Conservation (phyloP, 192 early-diverging fungal genomes). For the Rhizophagus sp. region DNA sequence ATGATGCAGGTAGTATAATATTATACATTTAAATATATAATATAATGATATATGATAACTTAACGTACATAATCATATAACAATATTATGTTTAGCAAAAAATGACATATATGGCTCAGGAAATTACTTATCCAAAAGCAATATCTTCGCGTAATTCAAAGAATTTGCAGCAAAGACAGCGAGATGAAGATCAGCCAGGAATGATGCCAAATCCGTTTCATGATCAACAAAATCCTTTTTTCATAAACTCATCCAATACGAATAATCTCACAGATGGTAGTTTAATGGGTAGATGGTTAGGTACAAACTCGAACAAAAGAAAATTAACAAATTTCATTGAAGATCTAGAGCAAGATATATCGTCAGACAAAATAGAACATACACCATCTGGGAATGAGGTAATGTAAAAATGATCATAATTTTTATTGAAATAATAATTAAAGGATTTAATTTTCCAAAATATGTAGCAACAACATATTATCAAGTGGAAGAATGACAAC, state of each 20-base stretch:
- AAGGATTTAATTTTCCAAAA: background rate
- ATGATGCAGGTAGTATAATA: conserved; percentile 9
- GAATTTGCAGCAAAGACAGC: too few relatives aligned
- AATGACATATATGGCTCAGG: background rate
- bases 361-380: too few relatives aligned
- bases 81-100: background rate
- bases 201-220: background rate
- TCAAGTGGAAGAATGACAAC: background rate
- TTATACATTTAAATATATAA: background rate
- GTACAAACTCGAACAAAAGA: background rate
- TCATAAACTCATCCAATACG: background rate
- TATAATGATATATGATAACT: background rate
- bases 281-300: background rate
- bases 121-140: background rate
- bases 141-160: background rate
- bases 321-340: background rate
- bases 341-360: background rate
- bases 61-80: background rate
- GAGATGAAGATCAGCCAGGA: background rate
- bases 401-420: background rate
- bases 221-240: too few relatives aligned
- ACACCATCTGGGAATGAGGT: background rate
- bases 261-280: background rate
- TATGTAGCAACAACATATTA: background rate
- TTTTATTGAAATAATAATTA: too few relatives aligned